Evolutionary conservation across 257 asterid species (phyloP).

Genomic region (Scutellaria baicalensis): DNA sequence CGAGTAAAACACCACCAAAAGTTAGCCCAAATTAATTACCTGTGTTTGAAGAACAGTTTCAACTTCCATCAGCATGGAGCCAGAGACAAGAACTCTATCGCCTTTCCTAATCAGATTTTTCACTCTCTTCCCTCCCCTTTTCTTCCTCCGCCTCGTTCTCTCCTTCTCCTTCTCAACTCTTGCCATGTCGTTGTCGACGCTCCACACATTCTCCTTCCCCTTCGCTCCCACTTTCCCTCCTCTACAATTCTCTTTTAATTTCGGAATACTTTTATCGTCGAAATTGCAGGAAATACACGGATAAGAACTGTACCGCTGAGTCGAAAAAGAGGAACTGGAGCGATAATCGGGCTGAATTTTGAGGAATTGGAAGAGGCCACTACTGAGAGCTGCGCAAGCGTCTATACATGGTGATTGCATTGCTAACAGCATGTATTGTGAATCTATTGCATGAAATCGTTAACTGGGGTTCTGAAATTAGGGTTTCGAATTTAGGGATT

Average conservation of each 20-base stretch:
- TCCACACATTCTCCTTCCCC: slow-evolving; percentile 95
- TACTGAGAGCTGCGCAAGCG: slow-evolving; percentile 39
- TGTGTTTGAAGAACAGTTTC: slow-evolving; percentile 85
- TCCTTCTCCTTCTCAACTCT: slow-evolving; percentile 36
- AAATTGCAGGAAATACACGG: slow-evolving; percentile 49
- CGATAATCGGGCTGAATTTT: slow-evolving; percentile 9
- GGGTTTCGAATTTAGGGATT: slow-evolving; percentile 15
- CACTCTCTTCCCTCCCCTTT: slow-evolving; percentile 49
- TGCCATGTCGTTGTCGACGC: slow-evolving; percentile 69
- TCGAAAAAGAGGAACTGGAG: slow-evolving; percentile 10
- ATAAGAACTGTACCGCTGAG: slow-evolving; percentile 23
- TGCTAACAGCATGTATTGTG: background rate
- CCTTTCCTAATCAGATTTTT: slow-evolving; percentile 37
- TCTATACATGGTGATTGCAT: slow-evolving; percentile 54
- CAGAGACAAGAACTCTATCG: slow-evolving; percentile 68
- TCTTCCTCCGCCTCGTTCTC: slow-evolving; percentile 37
- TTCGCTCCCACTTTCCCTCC: slow-evolving; percentile 36
- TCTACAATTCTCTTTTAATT: slow-evolving; percentile 8
- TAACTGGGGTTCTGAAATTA: background rate
- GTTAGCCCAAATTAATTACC: slow-evolving; percentile 32
- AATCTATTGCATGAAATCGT: background rate
- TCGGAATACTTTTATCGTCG: background rate
- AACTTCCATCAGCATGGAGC: slow-evolving; percentile 75
- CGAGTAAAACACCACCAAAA: background rate
- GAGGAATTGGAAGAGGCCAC: slow-evolving; percentile 22